Evolutionary conservation across 345 rosid species (phyloP).

Genomic region (Arabidopsis arenosa): DNA sequence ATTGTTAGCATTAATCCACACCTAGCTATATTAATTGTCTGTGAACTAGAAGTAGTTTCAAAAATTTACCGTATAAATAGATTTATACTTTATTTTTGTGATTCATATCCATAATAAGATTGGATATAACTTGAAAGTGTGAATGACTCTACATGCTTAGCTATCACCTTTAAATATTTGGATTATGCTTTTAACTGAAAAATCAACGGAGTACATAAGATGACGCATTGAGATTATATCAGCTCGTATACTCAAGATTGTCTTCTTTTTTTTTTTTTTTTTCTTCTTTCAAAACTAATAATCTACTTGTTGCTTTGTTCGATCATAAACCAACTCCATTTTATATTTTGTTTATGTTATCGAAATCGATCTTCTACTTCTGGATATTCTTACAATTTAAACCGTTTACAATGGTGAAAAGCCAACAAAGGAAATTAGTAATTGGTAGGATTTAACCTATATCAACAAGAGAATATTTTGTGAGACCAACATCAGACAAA

Average conservation of each 20-base stretch:
- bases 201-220: conserved; percentile 16
- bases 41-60: no score
- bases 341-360: no score
- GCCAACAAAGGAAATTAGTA: background rate
- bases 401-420: no score
- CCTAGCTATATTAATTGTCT: no score
- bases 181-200: conserved; percentile 36
- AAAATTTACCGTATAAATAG: background rate
- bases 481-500: conserved; percentile 1
- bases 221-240: conserved; percentile 24
- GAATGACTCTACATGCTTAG: background rate
- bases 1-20: no score
- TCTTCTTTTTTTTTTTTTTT: background rate
- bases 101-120: no score
- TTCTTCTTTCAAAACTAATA: background rate
- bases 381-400: no score
- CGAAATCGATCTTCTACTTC: no score
- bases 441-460: background rate
- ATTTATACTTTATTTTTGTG: background rate
- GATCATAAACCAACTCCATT: no score
- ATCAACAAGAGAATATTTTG: background rate
- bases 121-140: conserved; percentile 15
- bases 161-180: conserved; percentile 10
- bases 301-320: background rate
- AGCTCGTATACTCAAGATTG: conserved; percentile 28